Conservation (phyloP, 371 early-diverging fungal genomes). For the Dichotomocladium elegans region DNA sequence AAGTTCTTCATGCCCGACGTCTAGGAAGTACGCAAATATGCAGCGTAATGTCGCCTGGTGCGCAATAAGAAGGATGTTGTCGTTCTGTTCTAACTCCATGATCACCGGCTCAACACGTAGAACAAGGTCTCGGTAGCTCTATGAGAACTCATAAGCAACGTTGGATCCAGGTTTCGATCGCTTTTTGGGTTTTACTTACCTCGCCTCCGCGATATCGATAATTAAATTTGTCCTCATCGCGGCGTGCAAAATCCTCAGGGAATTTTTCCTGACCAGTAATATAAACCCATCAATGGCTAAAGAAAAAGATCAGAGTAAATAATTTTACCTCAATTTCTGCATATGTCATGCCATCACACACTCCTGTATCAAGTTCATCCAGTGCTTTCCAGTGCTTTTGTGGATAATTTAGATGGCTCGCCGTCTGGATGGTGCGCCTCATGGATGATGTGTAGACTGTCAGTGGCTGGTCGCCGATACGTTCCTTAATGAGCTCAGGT, state of each 20-base stretch:
- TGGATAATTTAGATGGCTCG: conserved; percentile 70
- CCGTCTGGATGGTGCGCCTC: conserved; percentile 89
- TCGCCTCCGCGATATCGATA: conserved; percentile 95
- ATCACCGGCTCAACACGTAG: conserved; percentile 73
- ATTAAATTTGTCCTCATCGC: conserved; percentile 94
- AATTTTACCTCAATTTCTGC: conserved; percentile 89
- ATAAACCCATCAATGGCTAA: neutral
- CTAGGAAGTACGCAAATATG: conserved; percentile 92
- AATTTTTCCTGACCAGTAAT: conserved; percentile 48
- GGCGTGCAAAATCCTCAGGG: conserved; percentile 84
- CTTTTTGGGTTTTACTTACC: conserved; percentile 18
- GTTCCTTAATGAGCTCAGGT: conserved; percentile 72
- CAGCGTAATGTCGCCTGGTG: conserved; percentile 94
- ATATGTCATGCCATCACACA: conserved; percentile 98
- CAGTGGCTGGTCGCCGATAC: conserved; percentile 67
- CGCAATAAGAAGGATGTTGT: conserved; percentile 92
- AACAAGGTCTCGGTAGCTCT: conserved; percentile 76
- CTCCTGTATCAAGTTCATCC: conserved; percentile 96
- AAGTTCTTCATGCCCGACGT: conserved; percentile 85
- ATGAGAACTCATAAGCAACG: neutral
- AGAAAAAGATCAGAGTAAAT: neutral
- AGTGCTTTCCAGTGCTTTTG: conserved; percentile 94
- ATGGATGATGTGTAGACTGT: conserved; percentile 96
- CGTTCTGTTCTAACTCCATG: conserved; percentile 96
- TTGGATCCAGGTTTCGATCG: neutral